A percentile compares a stretch with the other conserved stretches of the same genome.
These are phyloP conservation scores for Candida namnaoensis DNA, from an alignment of 805 yeast species.

Conservation along the genomic window DNA sequence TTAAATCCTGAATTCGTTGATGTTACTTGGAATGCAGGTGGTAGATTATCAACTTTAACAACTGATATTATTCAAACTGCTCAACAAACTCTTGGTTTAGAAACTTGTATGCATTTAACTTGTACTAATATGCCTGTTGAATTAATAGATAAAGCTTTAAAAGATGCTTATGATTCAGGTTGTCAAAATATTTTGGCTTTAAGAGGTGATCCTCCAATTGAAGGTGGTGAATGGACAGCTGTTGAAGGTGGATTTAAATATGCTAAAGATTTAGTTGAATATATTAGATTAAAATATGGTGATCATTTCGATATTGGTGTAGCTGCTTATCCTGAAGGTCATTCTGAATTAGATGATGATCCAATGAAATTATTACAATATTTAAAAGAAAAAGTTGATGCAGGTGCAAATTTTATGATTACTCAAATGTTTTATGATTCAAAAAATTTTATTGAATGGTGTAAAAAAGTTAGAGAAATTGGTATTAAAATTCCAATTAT, in stretches of 20 bases:
- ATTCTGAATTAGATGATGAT: conserved; percentile 64
- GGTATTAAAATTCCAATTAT: conserved; percentile 84
- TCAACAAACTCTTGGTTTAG: conserved; percentile 83
- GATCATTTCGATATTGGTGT: conserved; percentile 91
- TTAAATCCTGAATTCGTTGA: conserved; percentile 88
- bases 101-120: conserved; percentile 96
- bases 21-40: conserved; percentile 99
- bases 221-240: conserved; percentile 34
- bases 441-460: conserved; percentile 81
- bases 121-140: conserved; percentile 89
- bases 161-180: conserved; percentile 81
- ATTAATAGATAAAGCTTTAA: conserved; percentile 76
- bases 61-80: conserved; percentile 89
- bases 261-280: conserved; percentile 77
- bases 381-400: conserved; percentile 83
- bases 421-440: conserved; percentile 98
- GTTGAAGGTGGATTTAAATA: conserved; percentile 74
- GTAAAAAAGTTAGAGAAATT: conserved; percentile 50
- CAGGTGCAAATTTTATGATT: conserved; percentile 88
- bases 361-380: conserved; percentile 42
- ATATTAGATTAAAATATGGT: conserved; percentile 73
- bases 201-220: conserved; percentile 91
- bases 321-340: conserved; percentile 97
- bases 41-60: conserved; percentile 73
- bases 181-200: conserved; percentile 93